Base-by-base conservation (phyloP, 2,329 filamentous ascomycete species). In the Trichoderma polysporum region DNA sequence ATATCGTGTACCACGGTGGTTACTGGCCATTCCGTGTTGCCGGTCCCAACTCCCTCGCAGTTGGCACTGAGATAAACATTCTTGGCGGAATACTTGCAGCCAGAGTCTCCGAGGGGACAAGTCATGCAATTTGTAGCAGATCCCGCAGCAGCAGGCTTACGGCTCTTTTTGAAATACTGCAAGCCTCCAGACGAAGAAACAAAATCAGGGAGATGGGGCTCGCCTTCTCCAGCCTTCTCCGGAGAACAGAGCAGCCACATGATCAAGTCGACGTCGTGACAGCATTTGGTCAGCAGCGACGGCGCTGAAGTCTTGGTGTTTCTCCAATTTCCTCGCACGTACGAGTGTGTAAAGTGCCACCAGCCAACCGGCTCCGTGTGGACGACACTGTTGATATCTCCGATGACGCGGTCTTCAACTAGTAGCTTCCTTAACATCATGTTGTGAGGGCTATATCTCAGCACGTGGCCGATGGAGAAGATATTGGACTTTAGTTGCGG, bases 331-430 rank as follows among this genome's bases (percentile, higher is more conserved):
- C 95, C 95, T 53, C 92, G 87, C 39, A 98, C 94, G 73, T 94
- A 97, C 49, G 90, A 93, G 77, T 97, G 94, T 0, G 91, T 85
- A 76, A 96, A 98, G 77, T 98, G 95, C 92, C 93, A 98, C 89
- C 91, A 97, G 0, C 95, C 95, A 0, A 99, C 90, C 0, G 95
- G 95, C 77, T 98, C 95, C 0, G 92, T 95, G 78, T 98, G 95
- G 70, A 96, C 91, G 45, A 97, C 84, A 45, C 91, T 94, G 61
- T 96, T 82, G 33, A 97, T 83, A 64, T 97, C 91, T 7, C 95
- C 95, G 74, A 99, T 90, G 13, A 89, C 86, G 13, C 85, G 84
- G 61, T 96, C 88, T 70, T 91, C 85, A 1, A 93, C 84, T 5
- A 98, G 83, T 17, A 98, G 81, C 74, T 90, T 89, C 58, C 93